Evolutionary conservation across 495 filamentous ascomycete genomes (phyloP).

Genomic region (Choiromyces venosus): DNA sequence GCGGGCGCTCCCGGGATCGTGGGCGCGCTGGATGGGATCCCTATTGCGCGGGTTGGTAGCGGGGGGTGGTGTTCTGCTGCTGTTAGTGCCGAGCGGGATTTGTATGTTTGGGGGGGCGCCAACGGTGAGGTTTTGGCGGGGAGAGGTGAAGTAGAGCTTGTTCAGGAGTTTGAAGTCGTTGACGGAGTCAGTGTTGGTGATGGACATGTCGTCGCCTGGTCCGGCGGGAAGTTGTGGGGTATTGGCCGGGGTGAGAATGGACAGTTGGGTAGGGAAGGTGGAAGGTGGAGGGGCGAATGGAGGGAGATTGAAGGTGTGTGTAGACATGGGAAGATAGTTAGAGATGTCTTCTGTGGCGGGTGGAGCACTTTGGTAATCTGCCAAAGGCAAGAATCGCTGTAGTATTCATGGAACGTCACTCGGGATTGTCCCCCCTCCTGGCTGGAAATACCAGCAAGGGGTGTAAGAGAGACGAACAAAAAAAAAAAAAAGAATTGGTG

Average conservation of each 20-base stretch:
- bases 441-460: not conserved
- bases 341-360: constrained; percentile 18
- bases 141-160: constrained; percentile 42
- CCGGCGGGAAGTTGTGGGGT: constrained; percentile 51
- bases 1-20: constrained; percentile 21
- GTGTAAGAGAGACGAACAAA: not conserved
- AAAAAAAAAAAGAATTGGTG: no score
- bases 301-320: constrained; percentile 9
- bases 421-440: not conserved
- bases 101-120: constrained; percentile 60
- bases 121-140: constrained; percentile 6
- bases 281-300: constrained; percentile 21
- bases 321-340: not conserved
- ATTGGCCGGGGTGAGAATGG: constrained; percentile 55
- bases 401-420: not conserved
- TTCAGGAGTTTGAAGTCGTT: constrained; percentile 42
- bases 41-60: constrained; percentile 20
- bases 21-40: constrained; percentile 29
- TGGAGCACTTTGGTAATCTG: constrained; percentile 21
- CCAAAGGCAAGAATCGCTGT: not conserved
- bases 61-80: constrained; percentile 56
- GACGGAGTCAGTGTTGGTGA: constrained; percentile 55
- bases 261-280: constrained; percentile 49
- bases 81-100: constrained; percentile 52
- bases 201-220: constrained; percentile 54